These are phyloP conservation scores for Lavandula angustifolia DNA, from an alignment of 257 asterid species.

Conservation along the genomic window DNA sequence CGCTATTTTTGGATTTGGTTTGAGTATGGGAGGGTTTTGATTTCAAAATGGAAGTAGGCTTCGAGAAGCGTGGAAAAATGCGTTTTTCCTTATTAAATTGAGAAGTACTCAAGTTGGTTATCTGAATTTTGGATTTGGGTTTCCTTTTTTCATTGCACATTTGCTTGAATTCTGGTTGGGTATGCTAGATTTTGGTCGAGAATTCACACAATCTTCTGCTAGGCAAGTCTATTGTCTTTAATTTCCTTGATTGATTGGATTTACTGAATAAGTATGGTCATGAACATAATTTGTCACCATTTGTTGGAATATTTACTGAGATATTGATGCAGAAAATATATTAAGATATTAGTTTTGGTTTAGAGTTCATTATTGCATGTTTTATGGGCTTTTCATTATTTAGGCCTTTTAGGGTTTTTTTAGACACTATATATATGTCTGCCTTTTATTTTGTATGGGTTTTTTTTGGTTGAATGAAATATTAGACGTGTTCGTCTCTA, in stretches of 20 bases:
- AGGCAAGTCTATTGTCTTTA: neutral
- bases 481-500: too few relatives aligned
- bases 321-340: too few relatives aligned
- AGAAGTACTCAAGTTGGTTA: neutral
- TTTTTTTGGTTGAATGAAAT: too few relatives aligned
- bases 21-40: neutral
- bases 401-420: too few relatives aligned
- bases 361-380: too few relatives aligned
- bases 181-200: neutral
- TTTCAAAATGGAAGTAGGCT: neutral
- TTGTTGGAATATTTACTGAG: constrained; percentile 12
- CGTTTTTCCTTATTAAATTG: neutral
- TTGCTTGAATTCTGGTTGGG: neutral
- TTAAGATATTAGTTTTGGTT: too few relatives aligned
- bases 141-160: neutral
- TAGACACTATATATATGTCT: too few relatives aligned
- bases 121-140: neutral
- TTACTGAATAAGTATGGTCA: neutral
- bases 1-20: neutral
- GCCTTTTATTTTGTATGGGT: too few relatives aligned
- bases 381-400: too few relatives aligned
- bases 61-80: neutral
- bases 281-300: neutral
- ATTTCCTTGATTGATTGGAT: neutral
- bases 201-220: neutral